Conservation (phyloP, 2,329 filamentous ascomycete species). For the Fusarium nodosum region DNA sequence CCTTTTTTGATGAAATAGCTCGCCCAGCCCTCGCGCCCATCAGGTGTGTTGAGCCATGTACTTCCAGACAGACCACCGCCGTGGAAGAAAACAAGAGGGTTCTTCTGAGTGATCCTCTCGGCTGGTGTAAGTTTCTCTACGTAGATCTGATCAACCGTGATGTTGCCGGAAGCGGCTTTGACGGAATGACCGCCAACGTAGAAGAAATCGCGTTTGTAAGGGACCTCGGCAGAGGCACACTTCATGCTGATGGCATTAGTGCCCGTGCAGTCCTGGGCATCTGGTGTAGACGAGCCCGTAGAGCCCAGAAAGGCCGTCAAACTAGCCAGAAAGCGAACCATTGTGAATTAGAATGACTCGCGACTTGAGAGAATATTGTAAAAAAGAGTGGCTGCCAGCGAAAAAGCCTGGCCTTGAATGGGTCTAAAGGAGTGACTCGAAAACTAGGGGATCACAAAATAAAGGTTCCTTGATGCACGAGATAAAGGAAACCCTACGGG, state of each 20-base stretch:
- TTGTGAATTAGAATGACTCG: not conserved
- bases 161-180: constrained; percentile 27
- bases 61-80: constrained; percentile 38
- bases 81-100: constrained; percentile 41
- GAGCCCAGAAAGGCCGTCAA: constrained; percentile 23
- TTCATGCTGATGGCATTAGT: constrained; percentile 30
- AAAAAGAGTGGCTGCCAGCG: constrained; percentile 15
- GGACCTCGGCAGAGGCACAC: constrained; percentile 23
- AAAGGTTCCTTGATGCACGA: not conserved
- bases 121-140: constrained; percentile 36
- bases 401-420: not conserved
- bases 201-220: constrained; percentile 40
- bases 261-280: constrained; percentile 19
- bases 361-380: not conserved
- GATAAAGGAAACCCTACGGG: not conserved
- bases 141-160: constrained; percentile 39
- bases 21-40: constrained; percentile 38
- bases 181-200: constrained; percentile 31
- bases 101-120: not conserved
- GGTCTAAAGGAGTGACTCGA: constrained; percentile 7
- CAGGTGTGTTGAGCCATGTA: constrained; percentile 41
- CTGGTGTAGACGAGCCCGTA: constrained; percentile 1
- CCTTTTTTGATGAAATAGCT: constrained; percentile 35
- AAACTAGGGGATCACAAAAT: not conserved
- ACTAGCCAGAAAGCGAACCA: constrained; percentile 29